Percentiles rank a stretch among this genome's conserved stretches.
These are phyloP conservation scores for Naganishia antarctica DNA, from an alignment of 768 basidiomycete species.

Conservation along the genomic window DNA sequence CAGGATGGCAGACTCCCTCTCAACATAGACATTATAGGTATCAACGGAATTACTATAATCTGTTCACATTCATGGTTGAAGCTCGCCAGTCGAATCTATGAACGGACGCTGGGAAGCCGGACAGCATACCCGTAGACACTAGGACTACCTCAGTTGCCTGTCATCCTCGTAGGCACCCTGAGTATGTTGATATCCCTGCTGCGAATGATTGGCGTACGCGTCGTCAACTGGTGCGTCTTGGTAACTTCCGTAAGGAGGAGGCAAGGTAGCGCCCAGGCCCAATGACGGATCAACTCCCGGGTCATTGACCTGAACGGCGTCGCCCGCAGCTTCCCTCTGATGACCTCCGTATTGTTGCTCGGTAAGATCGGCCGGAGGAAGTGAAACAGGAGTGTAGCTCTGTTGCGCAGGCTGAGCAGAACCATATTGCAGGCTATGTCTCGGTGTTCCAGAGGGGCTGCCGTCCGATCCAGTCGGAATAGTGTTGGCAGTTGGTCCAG, in stretches of 20 bases:
- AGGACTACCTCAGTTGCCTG: conserved; percentile 17
- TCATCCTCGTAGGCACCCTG: conserved; percentile 7
- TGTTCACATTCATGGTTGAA: too few species aligned
- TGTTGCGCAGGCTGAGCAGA: conserved; percentile 1
- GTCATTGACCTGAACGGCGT: neutral
- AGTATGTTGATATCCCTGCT: conserved; percentile 3
- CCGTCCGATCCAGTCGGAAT: neutral
- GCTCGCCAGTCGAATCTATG: too few species aligned
- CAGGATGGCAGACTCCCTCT: too few species aligned
- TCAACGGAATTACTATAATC: too few species aligned
- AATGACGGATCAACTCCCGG: neutral
- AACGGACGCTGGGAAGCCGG: too few species aligned
- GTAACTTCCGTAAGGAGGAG: conserved; percentile 20
- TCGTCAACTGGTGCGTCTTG: conserved; percentile 6
- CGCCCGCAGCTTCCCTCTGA: neutral
- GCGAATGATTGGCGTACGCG: neutral
- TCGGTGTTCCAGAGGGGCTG: conserved; percentile 3
- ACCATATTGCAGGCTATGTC: conserved; percentile 5
- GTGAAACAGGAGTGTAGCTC: conserved; percentile 1
- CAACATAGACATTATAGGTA: too few species aligned
- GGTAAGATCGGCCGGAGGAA: neutral
- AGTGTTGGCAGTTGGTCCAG: neutral
- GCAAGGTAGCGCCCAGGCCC: conserved; percentile 6
- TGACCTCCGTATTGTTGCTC: neutral
- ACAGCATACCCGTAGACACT: too few species aligned